Evolutionary conservation across 148 eudicot species (phyloP), one percentile per base, ranked within the genome.

Genomic region (Chenopodium album): DNA sequence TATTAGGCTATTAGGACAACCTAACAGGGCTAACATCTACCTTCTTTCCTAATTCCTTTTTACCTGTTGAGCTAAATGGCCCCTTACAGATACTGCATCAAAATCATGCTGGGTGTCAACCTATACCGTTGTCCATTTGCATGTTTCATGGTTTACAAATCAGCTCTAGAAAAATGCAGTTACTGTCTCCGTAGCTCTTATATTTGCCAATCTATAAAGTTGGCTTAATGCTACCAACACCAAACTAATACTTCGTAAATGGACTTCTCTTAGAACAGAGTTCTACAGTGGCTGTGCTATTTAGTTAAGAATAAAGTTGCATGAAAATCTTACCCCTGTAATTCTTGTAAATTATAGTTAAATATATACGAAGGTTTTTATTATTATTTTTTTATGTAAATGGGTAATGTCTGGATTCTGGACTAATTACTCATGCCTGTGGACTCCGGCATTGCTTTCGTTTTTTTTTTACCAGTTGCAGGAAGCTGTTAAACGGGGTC

Each of bases 401-500:
- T 46, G 74, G 74, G 48, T 7, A 9, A 26, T 7, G 1, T 23
- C 60, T 56, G 13, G 31, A 60, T 10, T 41, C 60, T 56, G 13
- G 31, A 60, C 17, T 41, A 71, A 29, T 13, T 79, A 50, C 28
- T 62, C 69, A 62, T 72, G 12, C n/a, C 11, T 56, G 44, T 41
- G 11, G 11, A 41, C 44, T 41, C 44, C 7, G 5, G 44, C 6
- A 41, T 41, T 41, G 7, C 6, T 34, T 34, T 34, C 37, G 23
- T 20, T 60, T 1, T 13, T 60, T 59, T 67, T 73, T 41, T 5
- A n/a, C 1, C 98, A 95, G 98, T 81, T 95, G 85, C 91, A 87
- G 80, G 98, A 92, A 85, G 93, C 97, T 73, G 87, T 91, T 13
- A 82, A 47, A 81, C 90, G 94, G 73, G 99, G 99, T 78, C 99